Evolutionary conservation across 768 basidiomycete genomes (phyloP), one percentile per base, ranked within the genome.

Genomic region (Xerocomellus amylosporus): DNA sequence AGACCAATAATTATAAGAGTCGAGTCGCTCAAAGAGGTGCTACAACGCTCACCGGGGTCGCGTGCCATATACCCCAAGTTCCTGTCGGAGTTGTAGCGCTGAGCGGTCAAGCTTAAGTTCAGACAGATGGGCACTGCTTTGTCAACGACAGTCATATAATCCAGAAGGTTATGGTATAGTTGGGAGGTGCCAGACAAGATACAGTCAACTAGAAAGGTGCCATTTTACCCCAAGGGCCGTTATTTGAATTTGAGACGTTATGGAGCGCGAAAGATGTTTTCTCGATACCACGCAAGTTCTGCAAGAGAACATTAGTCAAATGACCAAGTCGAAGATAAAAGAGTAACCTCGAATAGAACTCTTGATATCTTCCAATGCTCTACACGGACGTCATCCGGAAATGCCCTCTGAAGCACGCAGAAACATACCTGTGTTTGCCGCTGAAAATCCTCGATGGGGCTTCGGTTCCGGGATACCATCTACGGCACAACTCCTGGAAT

Each of bases 251-350:
- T 31, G 15, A n/a, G 15, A 24, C 24, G 31, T 38, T 22, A 6
- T 19, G 75, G 64, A 24, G 82, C 63, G 15, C 61, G 61, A 65
- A 94, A 93, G 50, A 93, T 78, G 62, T 86, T 85, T 45, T 83
- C 72, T 53, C 86, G 80, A 62, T 93, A 94, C 83, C 85, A 93
- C 59, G 83, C 70, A 37, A 94, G 75, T 66, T 94, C 90, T 91
- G 63, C 24, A 39, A 31, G 8, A 17, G 20, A 36, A 22, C 17
- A 33, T 33, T 6, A 33, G 33, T 13, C 33, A 14, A 33, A 33
- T 10, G 28, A 42, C 33, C 44, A n/a, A 19, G 17, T 51, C 8
- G 49, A 17, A 38, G 9, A 30, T 6, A 15, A 36, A 19, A 24
- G 2, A 31, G 30, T 65, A 28, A 87, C 91, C 93, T 71, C 71